Conservation (phyloP, 306 rosid genomes). For the Prunus mongolica region DNA sequence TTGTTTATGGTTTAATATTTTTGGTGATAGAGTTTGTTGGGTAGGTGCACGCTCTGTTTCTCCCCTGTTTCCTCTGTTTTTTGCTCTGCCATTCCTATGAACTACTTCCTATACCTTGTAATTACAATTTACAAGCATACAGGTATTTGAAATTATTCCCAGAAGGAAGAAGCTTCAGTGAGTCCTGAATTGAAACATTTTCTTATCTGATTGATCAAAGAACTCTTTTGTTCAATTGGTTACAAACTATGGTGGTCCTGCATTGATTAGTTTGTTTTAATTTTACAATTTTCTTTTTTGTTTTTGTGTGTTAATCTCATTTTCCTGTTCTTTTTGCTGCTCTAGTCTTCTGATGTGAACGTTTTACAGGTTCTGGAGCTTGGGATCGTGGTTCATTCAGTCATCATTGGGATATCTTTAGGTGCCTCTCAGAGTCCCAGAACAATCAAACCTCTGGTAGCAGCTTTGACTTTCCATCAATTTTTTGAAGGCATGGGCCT, state of each 20-base stretch:
- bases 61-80: background rate
- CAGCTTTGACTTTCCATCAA: constrained; percentile 65
- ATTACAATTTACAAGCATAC: no score
- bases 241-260: no score
- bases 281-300: background rate
- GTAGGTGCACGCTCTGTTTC: background rate
- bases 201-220: no score
- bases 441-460: constrained; percentile 53
- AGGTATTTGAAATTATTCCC: no score
- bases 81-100: background rate
- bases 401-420: constrained; percentile 51
- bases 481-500: constrained; percentile 60
- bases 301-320: background rate
- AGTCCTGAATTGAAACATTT: no score
- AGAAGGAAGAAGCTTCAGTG: no score
- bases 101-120: no score
- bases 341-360: background rate
- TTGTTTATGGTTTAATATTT: background rate
- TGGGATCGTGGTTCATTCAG: constrained; percentile 55
- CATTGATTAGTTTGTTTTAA: background rate
- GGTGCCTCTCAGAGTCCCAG: constrained; percentile 53
- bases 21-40: background rate
- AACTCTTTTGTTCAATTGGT: no score
- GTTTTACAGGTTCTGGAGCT: constrained; percentile 34
- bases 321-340: background rate